These are phyloP conservation scores for Teratosphaeria epicoccoides DNA, from an alignment of 2,329 filamentous ascomycete genomes.

Conservation along the genomic window DNA sequence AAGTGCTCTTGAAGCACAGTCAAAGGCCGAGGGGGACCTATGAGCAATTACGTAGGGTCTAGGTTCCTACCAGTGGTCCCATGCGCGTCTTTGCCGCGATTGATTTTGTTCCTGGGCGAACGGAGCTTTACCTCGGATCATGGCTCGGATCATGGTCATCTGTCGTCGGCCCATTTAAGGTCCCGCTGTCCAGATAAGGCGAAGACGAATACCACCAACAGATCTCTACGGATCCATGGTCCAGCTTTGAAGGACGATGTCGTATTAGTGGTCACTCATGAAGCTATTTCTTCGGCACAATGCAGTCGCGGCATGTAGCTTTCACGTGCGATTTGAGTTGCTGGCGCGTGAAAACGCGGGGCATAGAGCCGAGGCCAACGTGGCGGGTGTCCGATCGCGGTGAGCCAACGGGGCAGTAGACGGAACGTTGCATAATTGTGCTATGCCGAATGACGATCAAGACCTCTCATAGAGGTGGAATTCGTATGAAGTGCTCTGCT, in stretches of 20 bases:
- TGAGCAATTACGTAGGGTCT: conserved; percentile 4
- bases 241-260: background rate
- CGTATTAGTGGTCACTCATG: background rate
- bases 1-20: background rate
- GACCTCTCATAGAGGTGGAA: conserved; percentile 23
- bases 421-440: background rate
- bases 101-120: conserved; percentile 19
- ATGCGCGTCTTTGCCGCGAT: conserved; percentile 10
- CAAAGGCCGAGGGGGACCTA: conserved; percentile 5
- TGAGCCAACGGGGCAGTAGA: background rate
- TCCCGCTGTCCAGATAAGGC: background rate
- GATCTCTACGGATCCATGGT: background rate
- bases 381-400: background rate
- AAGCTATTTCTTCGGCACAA: background rate
- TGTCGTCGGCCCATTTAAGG: background rate
- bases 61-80: conserved; percentile 3
- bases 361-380: background rate
- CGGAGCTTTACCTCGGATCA: conserved; percentile 12
- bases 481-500: conserved; percentile 18
- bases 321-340: background rate
- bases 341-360: background rate
- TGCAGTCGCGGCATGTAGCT: background rate
- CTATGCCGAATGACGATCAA: background rate
- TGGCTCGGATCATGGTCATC: background rate
- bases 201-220: background rate